A percentile compares a stretch with the other conserved stretches of the same genome.
These are phyloP conservation scores for Lecanoromycetidae sp. DNA, from an alignment of 2,329 filamentous ascomycete genomes.

Conservation along the genomic window DNA sequence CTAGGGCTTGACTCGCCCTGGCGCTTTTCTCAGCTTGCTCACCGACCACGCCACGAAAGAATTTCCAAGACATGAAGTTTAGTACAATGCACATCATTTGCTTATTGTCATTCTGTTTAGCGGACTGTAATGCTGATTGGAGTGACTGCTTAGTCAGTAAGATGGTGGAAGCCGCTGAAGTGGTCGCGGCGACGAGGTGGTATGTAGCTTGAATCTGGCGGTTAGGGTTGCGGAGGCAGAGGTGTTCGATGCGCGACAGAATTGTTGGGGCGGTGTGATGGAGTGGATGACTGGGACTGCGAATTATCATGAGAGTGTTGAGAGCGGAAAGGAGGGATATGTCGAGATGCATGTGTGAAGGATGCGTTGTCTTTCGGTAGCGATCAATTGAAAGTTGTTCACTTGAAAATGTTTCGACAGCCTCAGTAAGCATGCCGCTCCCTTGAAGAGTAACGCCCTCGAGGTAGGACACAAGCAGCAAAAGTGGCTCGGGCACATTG, in stretches of 20 bases:
- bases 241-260: constrained; percentile 52
- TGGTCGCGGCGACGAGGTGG: constrained; percentile 60
- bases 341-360: constrained; percentile 45
- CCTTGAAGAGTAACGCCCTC: constrained; percentile 65
- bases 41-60: constrained; percentile 73
- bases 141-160: constrained; percentile 70
- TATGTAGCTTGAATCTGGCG: constrained; percentile 65
- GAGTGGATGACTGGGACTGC: constrained; percentile 45
- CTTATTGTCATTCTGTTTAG: constrained; percentile 58
- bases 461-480: constrained; percentile 53
- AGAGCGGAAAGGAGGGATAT: constrained; percentile 51
- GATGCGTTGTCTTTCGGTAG: constrained; percentile 27
- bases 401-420: constrained; percentile 54
- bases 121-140: constrained; percentile 56
- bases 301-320: constrained; percentile 61
- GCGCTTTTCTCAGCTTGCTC: constrained; percentile 69
- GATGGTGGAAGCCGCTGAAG: constrained; percentile 50
- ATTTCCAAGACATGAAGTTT: constrained; percentile 69
- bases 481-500: neutral
- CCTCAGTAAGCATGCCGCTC: constrained; percentile 57
- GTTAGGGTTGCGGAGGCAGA: constrained; percentile 52
- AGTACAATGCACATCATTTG: constrained; percentile 74
- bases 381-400: constrained; percentile 44
- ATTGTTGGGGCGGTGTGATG: constrained; percentile 48
- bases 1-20: constrained; percentile 55